Conservation (phyloP, 768 basidiomycete genomes). For the Amanita pallidorosea region DNA sequence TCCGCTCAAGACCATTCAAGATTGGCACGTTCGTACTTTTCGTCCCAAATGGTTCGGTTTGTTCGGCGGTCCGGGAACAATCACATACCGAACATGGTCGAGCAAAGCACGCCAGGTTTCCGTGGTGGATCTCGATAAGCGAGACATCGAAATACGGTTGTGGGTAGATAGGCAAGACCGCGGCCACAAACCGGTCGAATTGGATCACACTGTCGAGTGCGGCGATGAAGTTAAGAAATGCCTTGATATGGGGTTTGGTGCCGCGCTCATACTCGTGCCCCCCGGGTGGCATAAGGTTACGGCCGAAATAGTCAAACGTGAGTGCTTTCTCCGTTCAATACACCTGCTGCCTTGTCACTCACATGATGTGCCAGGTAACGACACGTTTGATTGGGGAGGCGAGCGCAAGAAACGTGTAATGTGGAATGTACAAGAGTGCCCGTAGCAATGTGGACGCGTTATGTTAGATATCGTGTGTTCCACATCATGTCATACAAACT, state of each 20-base stretch:
- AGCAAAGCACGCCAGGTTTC: neutral
- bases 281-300: conserved; percentile 1
- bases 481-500: conserved; percentile 9
- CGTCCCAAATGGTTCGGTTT: conserved; percentile 1
- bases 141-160: neutral
- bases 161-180: neutral
- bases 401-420: neutral
- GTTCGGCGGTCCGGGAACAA: neutral
- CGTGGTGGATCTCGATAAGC: conserved; percentile 3
- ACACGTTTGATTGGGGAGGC: neutral
- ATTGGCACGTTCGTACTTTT: neutral
- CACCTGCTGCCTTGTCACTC: neutral
- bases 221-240: neutral
- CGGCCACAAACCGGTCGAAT: neutral
- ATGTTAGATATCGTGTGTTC: conserved; percentile 10
- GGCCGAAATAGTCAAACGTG: neutral
- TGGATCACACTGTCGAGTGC: neutral
- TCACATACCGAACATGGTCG: neutral
- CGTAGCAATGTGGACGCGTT: neutral
- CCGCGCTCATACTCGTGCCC: neutral
- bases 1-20: neutral
- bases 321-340: neutral
- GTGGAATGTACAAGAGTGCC: conserved; percentile 1
- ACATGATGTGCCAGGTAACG: neutral
- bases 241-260: neutral